These are phyloP conservation scores for Candida broadrunensis DNA, from an alignment of 805 yeast genomes.

Conservation along the genomic window DNA sequence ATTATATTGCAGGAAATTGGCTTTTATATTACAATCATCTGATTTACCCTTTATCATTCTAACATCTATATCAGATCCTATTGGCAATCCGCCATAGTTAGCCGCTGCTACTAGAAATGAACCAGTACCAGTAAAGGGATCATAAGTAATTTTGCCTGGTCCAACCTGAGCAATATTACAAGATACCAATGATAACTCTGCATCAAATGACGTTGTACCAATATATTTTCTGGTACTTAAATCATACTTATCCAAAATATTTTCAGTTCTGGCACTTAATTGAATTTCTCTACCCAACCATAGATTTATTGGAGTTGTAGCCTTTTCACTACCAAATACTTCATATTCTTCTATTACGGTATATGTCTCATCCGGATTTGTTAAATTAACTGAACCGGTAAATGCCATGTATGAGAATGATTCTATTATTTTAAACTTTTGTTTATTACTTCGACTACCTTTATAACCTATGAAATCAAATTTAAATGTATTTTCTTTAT, in stretches of 20 bases:
- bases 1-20: conserved; percentile 75
- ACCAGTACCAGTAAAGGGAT: conserved; percentile 97
- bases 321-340: conserved; percentile 45
- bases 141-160: conserved; percentile 69
- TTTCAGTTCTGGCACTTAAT: conserved; percentile 57
- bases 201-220: conserved; percentile 97
- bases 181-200: conserved; percentile 83
- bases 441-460: conserved; percentile 55
- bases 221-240: conserved; percentile 79
- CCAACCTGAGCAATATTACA: conserved; percentile 81
- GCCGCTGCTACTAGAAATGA: conserved; percentile 89
- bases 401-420: conserved; percentile 67
- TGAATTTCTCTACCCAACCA: conserved; percentile 78
- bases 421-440: conserved; percentile 63
- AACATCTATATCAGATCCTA: conserved; percentile 92
- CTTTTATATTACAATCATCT: conserved; percentile 45
- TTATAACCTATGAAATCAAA: conserved; percentile 78
- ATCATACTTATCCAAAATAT: conserved; percentile 74
- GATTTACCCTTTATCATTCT: conserved; percentile 71
- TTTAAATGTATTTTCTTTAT: conserved; percentile 58
- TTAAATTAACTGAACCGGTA: conserved; percentile 75
- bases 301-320: conserved; percentile 48
- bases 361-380: conserved; percentile 68
- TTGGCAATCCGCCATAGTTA: conserved; percentile 71
- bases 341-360: conserved; percentile 73